Base-by-base conservation (phyloP, 2,329 filamentous ascomycete genomes). In the Cryphonectria carpinicola region DNA sequence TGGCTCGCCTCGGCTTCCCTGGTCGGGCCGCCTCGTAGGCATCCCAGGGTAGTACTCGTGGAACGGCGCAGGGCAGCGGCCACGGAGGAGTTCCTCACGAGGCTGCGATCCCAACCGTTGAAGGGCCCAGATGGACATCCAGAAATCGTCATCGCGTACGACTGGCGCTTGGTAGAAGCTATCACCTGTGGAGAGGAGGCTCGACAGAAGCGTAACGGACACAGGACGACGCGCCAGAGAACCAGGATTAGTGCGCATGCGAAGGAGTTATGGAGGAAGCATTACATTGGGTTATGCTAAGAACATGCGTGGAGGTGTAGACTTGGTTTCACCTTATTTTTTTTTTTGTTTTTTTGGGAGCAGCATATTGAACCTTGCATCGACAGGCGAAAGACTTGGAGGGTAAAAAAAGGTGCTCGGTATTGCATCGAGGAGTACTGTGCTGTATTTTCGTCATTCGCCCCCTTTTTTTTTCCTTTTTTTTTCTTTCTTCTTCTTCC, bases 151-250 rank as follows among this genome's bases (percentile, higher is more conserved):
- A 74, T 77, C 28, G 77, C 79, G 0, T 82, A 77, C 64, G 81
- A 84, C 76, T 83, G 81, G 82, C 74, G 79, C 6, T 73, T 82
- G 0, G 61, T 83, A 25, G 81, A 82, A 74, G 71, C 61, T 0
- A 52, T 79, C 41, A 74, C 70, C 11, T 69, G 74, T 32, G 76
- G 75, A 61, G 77, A 79, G 71, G 60, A 65, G 41, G 74, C 73
- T 73, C 54, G 74, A 74, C 25, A 71, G 75, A 67, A 76, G 78
- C 71, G 74, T 72, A 14, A 73, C 46, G 66, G 41, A 35, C 52
- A 5, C 46, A 63, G 64, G 54, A 63, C 49, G 49, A 62, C 46
- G 62, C 73, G 32, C 43, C 67, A 70, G 66, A 71, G 37, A 37
- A 54, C 10, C 14, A 61, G 65, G 17, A 68, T 43, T 22, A 66